These are phyloP conservation scores for Lantana camara DNA, from an alignment of 257 asterid species.

Conservation along the genomic window DNA sequence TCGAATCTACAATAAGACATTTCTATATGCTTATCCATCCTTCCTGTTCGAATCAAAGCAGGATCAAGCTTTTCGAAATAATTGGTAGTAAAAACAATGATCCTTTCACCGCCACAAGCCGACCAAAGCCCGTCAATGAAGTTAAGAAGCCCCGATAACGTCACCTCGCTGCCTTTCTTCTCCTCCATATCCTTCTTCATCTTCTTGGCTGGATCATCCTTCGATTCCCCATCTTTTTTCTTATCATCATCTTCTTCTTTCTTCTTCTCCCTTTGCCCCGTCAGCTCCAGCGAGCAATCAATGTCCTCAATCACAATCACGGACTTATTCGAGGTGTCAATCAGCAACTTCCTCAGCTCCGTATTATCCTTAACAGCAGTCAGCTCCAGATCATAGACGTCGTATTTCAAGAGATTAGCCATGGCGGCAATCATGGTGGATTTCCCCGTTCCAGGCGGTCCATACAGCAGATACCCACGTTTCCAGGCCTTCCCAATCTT, in stretches of 20 bases:
- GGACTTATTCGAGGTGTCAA: conserved; percentile 50
- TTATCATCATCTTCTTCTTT: background rate
- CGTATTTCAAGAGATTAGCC: conserved; percentile 53
- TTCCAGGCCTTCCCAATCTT: conserved; percentile 76
- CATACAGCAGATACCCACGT: conserved; percentile 52
- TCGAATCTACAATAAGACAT: conserved; percentile 55
- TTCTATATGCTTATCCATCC: conserved; percentile 65
- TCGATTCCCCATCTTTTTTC: conserved; percentile 24
- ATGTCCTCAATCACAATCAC: conserved; percentile 59
- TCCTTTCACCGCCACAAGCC: conserved; percentile 55
- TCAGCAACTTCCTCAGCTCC: conserved; percentile 47
- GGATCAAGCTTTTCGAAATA: conserved; percentile 58
- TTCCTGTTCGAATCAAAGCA: conserved; percentile 56
- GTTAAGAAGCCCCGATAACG: conserved; percentile 63
- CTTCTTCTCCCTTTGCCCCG: conserved; percentile 51
- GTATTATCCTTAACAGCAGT: conserved; percentile 56
- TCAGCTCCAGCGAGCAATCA: conserved; percentile 53
- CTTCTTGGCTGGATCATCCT: conserved; percentile 27
- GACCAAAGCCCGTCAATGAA: conserved; percentile 78
- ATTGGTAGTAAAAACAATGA: conserved; percentile 63
- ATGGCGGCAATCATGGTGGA: conserved; percentile 68
- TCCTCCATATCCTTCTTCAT: conserved; percentile 31
- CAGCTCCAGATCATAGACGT: conserved; percentile 51
- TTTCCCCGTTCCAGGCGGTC: conserved; percentile 59
- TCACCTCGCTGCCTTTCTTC: conserved; percentile 42